Conservation (phyloP, 192 early-diverging fungal genomes). For the Coemansia reversa region DNA sequence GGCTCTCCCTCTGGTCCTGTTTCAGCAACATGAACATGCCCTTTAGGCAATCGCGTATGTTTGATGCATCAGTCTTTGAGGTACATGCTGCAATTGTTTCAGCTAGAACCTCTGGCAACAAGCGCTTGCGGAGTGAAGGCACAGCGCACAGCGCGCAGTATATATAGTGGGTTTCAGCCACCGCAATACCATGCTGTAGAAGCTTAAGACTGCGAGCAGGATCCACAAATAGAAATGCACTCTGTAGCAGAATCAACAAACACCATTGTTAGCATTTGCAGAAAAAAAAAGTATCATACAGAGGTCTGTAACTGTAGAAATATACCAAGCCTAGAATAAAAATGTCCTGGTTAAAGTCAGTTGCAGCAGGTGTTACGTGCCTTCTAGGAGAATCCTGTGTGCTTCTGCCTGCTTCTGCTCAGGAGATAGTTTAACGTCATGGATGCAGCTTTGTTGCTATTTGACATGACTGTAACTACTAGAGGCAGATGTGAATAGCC, state of each 20-base stretch:
- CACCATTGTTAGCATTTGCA: conserved; percentile 7
- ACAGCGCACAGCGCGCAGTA: conserved; percentile 84
- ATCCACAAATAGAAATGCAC: conserved; percentile 60
- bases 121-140: conserved; percentile 74
- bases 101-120: conserved; percentile 65
- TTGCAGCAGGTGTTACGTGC: conserved; percentile 20
- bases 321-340: neutral
- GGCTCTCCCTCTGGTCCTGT: conserved; percentile 9
- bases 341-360: neutral
- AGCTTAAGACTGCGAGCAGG: conserved; percentile 82
- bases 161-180: conserved; percentile 84
- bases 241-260: neutral
- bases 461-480: conserved; percentile 19
- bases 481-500: conserved; percentile 1
- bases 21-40: conserved; percentile 10
- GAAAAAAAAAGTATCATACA: neutral
- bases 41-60: conserved; percentile 25
- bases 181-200: conserved; percentile 78
- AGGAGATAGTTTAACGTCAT: conserved; percentile 45
- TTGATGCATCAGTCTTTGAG: conserved; percentile 17
- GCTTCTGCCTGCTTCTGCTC: conserved; percentile 50
- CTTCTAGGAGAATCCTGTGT: conserved; percentile 49
- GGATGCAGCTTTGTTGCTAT: conserved; percentile 18
- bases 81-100: conserved; percentile 59
- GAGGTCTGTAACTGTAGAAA: neutral